Evolutionary conservation across 1,139 yeast species (phyloP).

Genomic region (Yamadazyma pseudoaaseri): DNA sequence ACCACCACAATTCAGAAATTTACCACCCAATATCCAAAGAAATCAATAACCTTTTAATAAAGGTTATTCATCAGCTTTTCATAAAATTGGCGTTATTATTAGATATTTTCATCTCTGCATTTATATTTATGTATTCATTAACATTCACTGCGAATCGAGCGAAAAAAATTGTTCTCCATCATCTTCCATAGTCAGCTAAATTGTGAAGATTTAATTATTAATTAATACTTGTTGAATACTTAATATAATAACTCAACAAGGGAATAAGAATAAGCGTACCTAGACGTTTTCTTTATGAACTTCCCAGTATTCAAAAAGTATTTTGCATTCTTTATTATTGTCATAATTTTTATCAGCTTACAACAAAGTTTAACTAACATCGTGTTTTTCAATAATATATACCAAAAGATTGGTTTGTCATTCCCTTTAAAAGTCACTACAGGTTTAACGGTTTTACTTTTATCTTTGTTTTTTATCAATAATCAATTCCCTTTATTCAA

Average conservation of each 20-base stretch:
- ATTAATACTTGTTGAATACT: too few relatives aligned
- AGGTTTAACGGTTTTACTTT: conserved; percentile 8
- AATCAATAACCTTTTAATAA: too few relatives aligned
- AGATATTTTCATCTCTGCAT: not conserved
- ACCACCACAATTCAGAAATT: conserved; percentile 8
- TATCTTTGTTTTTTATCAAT: conserved; percentile 8
- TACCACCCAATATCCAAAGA: conserved; percentile 4
- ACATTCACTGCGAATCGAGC: too few relatives aligned
- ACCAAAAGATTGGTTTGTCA: conserved; percentile 7
- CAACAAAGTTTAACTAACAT: conserved; percentile 3
- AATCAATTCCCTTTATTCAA: conserved; percentile 5
- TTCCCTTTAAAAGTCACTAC: conserved; percentile 9
- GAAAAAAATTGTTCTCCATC: not conserved
- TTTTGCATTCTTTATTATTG: conserved; percentile 5
- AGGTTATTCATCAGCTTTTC: too few relatives aligned
- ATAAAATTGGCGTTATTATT: not conserved
- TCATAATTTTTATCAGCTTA: conserved; percentile 2
- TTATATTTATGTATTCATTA: too few relatives aligned
- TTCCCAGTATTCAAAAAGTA: conserved; percentile 5
- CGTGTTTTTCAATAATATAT: conserved; percentile 6
- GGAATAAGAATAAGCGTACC: too few relatives aligned
- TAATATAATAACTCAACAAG: too few relatives aligned
- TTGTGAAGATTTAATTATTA: too few relatives aligned
- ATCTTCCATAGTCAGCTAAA: too few relatives aligned
- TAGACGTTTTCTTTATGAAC: not conserved